phyloP scores from a whole-genome alignment of 2,329 filamentous ascomycete genomes.

The Xylaria sp. region DNA sequence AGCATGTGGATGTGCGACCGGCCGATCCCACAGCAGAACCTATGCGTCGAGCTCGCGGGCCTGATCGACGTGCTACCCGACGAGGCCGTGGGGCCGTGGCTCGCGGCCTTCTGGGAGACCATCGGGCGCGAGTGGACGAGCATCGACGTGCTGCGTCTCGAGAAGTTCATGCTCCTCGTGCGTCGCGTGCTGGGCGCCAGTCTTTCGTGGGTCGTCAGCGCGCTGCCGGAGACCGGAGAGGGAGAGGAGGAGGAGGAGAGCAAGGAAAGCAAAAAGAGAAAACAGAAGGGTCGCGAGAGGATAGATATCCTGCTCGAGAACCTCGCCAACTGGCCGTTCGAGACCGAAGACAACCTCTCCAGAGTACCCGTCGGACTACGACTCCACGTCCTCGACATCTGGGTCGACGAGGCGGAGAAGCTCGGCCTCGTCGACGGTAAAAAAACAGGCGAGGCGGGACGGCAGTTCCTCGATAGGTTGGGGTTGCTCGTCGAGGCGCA shows the following conservation, averaged over 20 bases:
- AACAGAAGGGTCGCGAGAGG: conserved; percentile 34
- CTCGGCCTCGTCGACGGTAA: conserved; percentile 62
- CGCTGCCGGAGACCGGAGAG: conserved; percentile 13
- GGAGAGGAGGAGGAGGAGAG: conserved; percentile 20
- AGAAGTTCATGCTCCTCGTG: conserved; percentile 91
- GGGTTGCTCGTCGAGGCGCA: conserved; percentile 66
- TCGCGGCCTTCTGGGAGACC: conserved; percentile 76
- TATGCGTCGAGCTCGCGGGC: conserved; percentile 79
- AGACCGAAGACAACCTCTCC: conserved; percentile 53
- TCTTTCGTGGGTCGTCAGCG: conserved; percentile 60
- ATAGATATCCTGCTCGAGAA: conserved; percentile 53
- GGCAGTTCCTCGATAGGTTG: conserved; percentile 63
- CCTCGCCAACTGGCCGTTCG: conserved; percentile 56
- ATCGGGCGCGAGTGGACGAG: conserved; percentile 74
- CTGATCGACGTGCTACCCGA: conserved; percentile 70
- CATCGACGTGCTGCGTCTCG: conserved; percentile 81
- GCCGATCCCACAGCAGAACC: conserved; percentile 83
- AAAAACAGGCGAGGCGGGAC: conserved; percentile 54
- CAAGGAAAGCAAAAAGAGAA: conserved; percentile 24
- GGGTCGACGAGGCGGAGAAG: conserved; percentile 87
- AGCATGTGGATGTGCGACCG: conserved; percentile 94
- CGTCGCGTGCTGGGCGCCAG: conserved; percentile 80
- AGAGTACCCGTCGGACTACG: conserved; percentile 84
- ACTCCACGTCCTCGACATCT: conserved; percentile 89
- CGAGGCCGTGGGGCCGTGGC: conserved; percentile 56